Base-by-base conservation (phyloP, 805 yeast genomes). In the Hanseniaspora clermontiae region DNA sequence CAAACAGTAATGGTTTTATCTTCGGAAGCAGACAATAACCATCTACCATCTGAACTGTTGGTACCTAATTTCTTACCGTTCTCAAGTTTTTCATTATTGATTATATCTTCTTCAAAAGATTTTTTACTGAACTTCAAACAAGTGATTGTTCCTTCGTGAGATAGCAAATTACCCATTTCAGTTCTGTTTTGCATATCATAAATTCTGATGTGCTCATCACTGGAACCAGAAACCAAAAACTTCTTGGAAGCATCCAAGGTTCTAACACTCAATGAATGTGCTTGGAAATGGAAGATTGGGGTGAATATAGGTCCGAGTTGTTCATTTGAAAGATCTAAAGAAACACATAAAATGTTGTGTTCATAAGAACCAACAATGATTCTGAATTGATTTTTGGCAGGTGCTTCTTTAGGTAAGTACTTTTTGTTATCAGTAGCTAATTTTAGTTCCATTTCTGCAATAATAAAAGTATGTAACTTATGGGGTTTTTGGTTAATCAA, bases 321-420 rank as follows among this genome's bases (percentile, higher is more conserved):
- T 32, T 57, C 51, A 49, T 49, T 49, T 1, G 81, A 77, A 29
- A 87, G 63, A n/a, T 82, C 77, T 46, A 87, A 72, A 1, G 96
- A 87, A 15, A 89, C 74, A 73, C 97, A 89, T 43, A 90, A 72
- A 49, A 93, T 70, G 60, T 89, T 87, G 71, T 93, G 98, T 71
- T 93, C 98, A 64, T 93, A 93, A 0, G 97, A 89, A 29, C 98
- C 98, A 12, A 87, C 95, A 63, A 91, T 78, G 27, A 93, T 81
- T 66, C 98, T 77, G 62, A 91, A 84, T 63, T 74, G 77, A 54
- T 67, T 68, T 39, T 50, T 55, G 2, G 19, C 17, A 14, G 38
- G 50, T 15, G 36, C n/a, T 15, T 29, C 39, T 20, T 51, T 32
- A 7, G 55, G 49, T 17, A 38, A 7, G 36, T 50, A 29, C n/a